Percentiles rank a stretch among this genome's conserved stretches.
Evolutionary conservation across 352 stramenopile species (phyloP).

Genomic region (Pythium sp.): DNA sequence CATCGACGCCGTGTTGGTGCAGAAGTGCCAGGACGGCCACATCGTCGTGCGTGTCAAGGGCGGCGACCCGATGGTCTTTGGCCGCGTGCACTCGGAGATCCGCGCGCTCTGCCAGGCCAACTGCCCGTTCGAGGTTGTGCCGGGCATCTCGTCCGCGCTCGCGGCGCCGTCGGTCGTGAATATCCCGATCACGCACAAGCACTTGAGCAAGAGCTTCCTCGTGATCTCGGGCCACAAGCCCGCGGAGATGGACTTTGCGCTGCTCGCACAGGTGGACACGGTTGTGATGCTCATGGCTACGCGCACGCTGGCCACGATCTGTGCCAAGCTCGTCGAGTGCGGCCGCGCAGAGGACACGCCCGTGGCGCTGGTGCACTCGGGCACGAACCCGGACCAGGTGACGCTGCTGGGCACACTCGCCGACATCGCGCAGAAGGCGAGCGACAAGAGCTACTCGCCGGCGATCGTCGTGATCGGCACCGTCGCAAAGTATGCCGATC

Average conservation of each 20-base stretch:
- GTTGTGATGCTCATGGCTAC: slow-evolving; percentile 89
- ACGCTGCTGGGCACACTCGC: slow-evolving; percentile 47
- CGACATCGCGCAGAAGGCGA: slow-evolving; percentile 45
- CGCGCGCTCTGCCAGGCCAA: slow-evolving; percentile 39
- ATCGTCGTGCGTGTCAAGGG: slow-evolving; percentile 69
- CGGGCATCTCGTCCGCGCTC: slow-evolving; percentile 64
- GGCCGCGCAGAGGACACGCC: slow-evolving; percentile 39
- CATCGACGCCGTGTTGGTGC: slow-evolving; percentile 62
- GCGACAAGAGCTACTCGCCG: slow-evolving; percentile 60
- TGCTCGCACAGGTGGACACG: slow-evolving; percentile 91
- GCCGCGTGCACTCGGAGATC: slow-evolving; percentile 72
- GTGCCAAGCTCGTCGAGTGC: slow-evolving; percentile 35
- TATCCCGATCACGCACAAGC: slow-evolving; percentile 70
- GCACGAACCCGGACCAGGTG: slow-evolving; percentile 54
- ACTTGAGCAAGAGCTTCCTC: slow-evolving; percentile 58
- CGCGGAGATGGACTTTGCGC: slow-evolving; percentile 77
- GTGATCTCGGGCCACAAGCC: slow-evolving; percentile 68
- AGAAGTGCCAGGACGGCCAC: slow-evolving; percentile 43
- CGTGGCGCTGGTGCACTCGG: slow-evolving; percentile 60
- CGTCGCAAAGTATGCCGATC: slow-evolving; percentile 56
- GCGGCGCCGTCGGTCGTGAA: slow-evolving; percentile 58
- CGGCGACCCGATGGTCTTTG: slow-evolving; percentile 73
- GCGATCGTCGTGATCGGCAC: slow-evolving; percentile 66
- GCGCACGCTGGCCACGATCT: slow-evolving; percentile 59
- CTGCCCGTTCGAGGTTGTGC: slow-evolving; percentile 63